Evolutionary conservation across 164 flowering plant species (phyloP).

Genomic region (Aristolochia californica): DNA sequence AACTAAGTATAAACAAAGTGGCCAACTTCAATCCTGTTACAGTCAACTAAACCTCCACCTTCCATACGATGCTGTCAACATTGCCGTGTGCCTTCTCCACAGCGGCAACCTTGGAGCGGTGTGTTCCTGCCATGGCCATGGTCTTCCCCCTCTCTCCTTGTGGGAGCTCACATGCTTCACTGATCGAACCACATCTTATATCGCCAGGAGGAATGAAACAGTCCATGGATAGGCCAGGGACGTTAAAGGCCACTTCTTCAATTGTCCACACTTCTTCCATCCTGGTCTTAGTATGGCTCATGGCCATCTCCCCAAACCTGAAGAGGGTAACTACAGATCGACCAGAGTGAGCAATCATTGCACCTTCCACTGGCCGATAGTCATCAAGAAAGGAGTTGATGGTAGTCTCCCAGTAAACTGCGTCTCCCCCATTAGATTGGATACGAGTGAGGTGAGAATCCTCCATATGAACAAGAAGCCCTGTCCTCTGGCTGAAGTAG

Average conservation of each 20-base stretch:
- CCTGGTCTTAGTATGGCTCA: conserved; percentile 73
- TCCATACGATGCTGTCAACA: conserved; percentile 9
- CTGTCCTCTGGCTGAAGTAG: conserved; percentile 67
- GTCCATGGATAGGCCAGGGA: conserved; percentile 61
- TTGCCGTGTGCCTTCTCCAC: conserved; percentile 7
- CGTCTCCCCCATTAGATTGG: conserved; percentile 55
- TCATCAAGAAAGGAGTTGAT: conserved; percentile 63
- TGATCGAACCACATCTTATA: conserved; percentile 8
- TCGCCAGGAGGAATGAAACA: conserved; percentile 68
- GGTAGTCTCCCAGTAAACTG: conserved; percentile 80
- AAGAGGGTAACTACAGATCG: conserved; percentile 64
- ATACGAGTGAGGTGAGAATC: conserved; percentile 73
- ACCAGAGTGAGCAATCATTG: conserved; percentile 74
- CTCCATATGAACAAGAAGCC: conserved; percentile 60
- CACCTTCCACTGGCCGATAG: conserved; percentile 61
- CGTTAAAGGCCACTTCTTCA: conserved; percentile 74
- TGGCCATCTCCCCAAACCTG: conserved; percentile 69
- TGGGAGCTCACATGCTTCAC: conserved; percentile 11
- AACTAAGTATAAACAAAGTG: conserved; percentile 8
- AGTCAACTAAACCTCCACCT: conserved; percentile 8
- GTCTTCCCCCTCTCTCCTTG: conserved; percentile 9
- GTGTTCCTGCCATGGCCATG: conserved; percentile 1
- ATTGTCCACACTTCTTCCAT: conserved; percentile 86
- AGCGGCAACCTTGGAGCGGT: conserved; percentile 13
- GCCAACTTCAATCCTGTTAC: background rate